A percentile compares a stretch with the other conserved stretches of the same genome.
These are phyloP conservation scores for Graphilbum ipis-grandicollis DNA, from an alignment of 2,329 filamentous ascomycete genomes.

Conservation along the genomic window DNA sequence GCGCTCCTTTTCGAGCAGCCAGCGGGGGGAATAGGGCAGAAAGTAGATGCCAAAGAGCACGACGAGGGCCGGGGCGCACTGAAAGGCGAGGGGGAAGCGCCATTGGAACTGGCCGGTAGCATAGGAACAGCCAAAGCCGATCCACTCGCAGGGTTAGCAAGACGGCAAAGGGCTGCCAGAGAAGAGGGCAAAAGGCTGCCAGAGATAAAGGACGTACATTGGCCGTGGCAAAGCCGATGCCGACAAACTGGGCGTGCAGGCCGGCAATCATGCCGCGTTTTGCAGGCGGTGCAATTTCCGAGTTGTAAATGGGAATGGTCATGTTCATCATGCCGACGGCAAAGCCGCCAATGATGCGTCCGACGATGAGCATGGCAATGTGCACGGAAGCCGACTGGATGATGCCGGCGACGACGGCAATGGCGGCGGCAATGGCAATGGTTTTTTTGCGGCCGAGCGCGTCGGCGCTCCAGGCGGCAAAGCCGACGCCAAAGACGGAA, in stretches of 20 bases:
- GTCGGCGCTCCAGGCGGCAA: background rate
- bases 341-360: conserved; percentile 22
- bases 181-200: background rate
- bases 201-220: background rate
- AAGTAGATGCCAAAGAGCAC: conserved; percentile 10
- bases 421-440: background rate
- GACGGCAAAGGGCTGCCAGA: background rate
- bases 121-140: conserved; percentile 20
- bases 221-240: background rate
- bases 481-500: conserved; percentile 4
- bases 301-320: conserved; percentile 8
- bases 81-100: conserved; percentile 25
- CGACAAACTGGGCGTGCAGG: conserved; percentile 7
- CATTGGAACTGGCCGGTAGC: conserved; percentile 18
- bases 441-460: conserved; percentile 1
- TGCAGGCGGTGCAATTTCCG: conserved; percentile 18
- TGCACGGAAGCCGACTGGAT: conserved; percentile 7
- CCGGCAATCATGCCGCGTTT: conserved; percentile 14
- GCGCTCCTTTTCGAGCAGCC: conserved; percentile 2
- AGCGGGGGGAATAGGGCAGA: conserved; percentile 4
- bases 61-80: conserved; percentile 20
- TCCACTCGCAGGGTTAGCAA: conserved; percentile 9
- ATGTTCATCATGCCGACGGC: conserved; percentile 17
- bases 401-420: conserved; percentile 1
- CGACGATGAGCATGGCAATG: conserved; percentile 9